Evolutionary conservation across 306 rosid genomes (phyloP).

Genomic region (Vigna mungo): DNA sequence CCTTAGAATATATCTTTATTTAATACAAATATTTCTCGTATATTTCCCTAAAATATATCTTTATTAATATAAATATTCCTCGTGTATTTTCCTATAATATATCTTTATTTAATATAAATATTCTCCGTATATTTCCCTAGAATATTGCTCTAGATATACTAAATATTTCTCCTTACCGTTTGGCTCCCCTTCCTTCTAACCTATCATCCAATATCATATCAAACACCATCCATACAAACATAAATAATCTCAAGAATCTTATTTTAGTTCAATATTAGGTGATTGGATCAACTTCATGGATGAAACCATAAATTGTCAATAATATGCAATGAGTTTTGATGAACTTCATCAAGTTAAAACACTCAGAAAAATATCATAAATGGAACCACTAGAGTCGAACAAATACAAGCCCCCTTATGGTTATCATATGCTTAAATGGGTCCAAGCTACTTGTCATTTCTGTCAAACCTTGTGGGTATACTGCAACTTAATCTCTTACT

Average conservation of each 20-base stretch:
- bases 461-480: neutral
- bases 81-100: no score
- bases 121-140: no score
- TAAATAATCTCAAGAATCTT: slow-evolving; percentile 4
- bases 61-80: no score
- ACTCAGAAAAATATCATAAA: neutral
- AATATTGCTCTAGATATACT: no score
- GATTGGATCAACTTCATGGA: slow-evolving; percentile 25
- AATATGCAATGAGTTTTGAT: slow-evolving; percentile 2
- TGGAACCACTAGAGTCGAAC: neutral
- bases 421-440: neutral
- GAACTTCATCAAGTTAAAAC: slow-evolving; percentile 14
- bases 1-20: no score
- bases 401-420: neutral
- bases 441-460: neutral
- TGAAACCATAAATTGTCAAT: neutral
- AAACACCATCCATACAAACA: neutral
- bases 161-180: no score
- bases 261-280: slow-evolving; percentile 2
- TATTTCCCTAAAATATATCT: no score
- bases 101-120: no score
- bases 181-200: no score
- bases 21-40: no score
- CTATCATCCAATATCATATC: no score
- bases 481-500: neutral